Conservation (phyloP, 2,329 filamentous ascomycete species). For the Furcasterigmium sp. region DNA sequence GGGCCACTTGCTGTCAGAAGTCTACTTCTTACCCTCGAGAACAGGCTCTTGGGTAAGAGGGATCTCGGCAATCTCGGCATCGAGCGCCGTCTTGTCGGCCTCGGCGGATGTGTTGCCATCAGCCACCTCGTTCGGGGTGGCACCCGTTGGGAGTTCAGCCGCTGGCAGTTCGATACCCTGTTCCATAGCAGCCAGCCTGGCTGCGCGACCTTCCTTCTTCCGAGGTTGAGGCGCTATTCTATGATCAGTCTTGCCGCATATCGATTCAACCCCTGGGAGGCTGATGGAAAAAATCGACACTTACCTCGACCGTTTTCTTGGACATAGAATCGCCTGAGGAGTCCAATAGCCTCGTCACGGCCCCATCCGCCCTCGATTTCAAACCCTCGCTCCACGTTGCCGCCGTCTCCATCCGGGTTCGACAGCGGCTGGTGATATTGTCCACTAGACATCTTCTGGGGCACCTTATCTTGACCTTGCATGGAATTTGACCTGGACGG, state of each 20-base stretch:
- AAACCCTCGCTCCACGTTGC: slow-evolving; percentile 72
- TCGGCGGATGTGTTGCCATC: background rate
- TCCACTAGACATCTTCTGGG: background rate
- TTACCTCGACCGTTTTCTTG: slow-evolving; percentile 92
- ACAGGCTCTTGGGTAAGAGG: background rate
- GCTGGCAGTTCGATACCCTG: background rate
- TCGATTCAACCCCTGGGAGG: background rate
- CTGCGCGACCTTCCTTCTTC: slow-evolving; percentile 51
- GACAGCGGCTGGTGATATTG: slow-evolving; percentile 2
- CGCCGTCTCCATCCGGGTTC: slow-evolving; percentile 46
- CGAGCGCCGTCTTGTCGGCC: background rate
- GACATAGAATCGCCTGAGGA: slow-evolving; percentile 91
- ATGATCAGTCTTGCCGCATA: slow-evolving; percentile 11
- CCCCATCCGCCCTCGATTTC: slow-evolving; percentile 83
- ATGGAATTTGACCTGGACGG: background rate
- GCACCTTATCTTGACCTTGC: background rate
- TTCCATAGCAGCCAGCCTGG: slow-evolving; percentile 42
- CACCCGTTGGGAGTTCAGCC: background rate
- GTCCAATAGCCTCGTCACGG: slow-evolving; percentile 85
- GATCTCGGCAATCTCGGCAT: background rate
- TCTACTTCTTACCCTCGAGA: background rate
- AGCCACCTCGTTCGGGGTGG: background rate
- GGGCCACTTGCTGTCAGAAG: background rate
- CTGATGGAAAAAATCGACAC: too few relatives aligned
- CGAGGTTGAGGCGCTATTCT: slow-evolving; percentile 42